Evolutionary conservation across 2,329 filamentous ascomycete species (phyloP), one percentile per base, ranked within the genome.

Genomic region (Leptographium radiaticola): DNA sequence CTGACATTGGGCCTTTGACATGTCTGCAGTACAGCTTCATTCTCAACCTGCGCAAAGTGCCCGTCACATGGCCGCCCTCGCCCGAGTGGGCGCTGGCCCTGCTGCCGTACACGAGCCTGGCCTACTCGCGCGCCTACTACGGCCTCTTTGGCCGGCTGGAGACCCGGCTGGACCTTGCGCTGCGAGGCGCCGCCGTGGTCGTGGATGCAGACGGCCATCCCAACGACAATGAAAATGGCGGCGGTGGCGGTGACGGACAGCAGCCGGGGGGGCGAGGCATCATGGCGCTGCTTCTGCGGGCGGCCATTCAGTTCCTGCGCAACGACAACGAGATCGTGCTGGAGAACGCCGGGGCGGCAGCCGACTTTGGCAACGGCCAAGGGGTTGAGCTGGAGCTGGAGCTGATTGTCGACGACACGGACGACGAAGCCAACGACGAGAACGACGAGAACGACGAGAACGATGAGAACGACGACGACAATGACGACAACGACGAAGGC

Each of bases 51-150:
- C 68, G 71, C 45, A 67, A 75, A 43, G 62, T 71, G n/a, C 67
- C 73, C 49, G 65, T 75, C 20, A 61, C 64, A 15, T 81, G 77
- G 77, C 77, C 78, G 1, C 77, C 76, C 0, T 74, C 76, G 0
- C 73, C 76, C 0, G 68, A 71, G 42, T 72, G 76, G 55, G 73
- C 71, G n/a, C 63, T 80, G 51, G 67, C 72, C 1, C 57, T 74
- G 3, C 72, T 79, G 57, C 78, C 78, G 0, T 71, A 61, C 36
- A 49, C 71, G 49, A 68, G 68, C 55, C 59, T 69, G 11, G 58
- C 63, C n/a, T 74, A 74, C 57, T 62, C 71, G 45, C 62, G 72
- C 44, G 58, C 72, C 10, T 78, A 81, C 61, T 68, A 69, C 56
- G 67, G 70, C 50, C 61, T 79, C 30, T 70, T 76, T 33, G 68